Base-by-base conservation (phyloP, 2,329 filamentous ascomycete genomes). In the Colletotrichum viniferum region DNA sequence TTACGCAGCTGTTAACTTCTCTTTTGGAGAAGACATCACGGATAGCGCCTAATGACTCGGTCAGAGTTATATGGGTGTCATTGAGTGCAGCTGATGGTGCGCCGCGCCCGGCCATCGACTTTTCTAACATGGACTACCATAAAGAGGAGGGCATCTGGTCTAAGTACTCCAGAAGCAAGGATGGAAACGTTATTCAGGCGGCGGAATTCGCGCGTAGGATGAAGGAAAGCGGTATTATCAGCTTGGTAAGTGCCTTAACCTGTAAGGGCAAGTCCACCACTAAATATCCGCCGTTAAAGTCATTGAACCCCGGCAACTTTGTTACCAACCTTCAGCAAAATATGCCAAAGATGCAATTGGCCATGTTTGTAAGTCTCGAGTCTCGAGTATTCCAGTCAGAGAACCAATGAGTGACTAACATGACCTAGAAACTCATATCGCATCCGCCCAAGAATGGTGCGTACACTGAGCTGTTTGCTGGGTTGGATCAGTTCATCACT, bases 241-340 rank as follows among this genome's bases (percentile, higher is more conserved):
- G 38, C 3, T n/a, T 43, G 38, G 38, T n/a, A n/a, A 43, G 3
- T 43, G 1, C 38, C 18, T 1, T 1, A n/a, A 12, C 38, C 3
- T 0, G 3, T 0, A 43, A 0, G 0, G 0, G 18, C 18, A 3
- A 6, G 38, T 5, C 6, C 9, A 6, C 4, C 3, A n/a, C 38
- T 43, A 1, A 43, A 0, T 0, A 43, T 2, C 3, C 9, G 6
- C 18, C 12, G 2, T 12, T 12, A 9, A 4, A 43, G 38, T 12
- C 38, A 6, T 5, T 43, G 1, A 43, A 43, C 38, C 38, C 38
- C 1, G 38, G 38, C 38, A 43, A 43, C 9, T 43, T 43, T n/a
- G 18, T 43, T n/a, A 43, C 38, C 9, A 43, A 43, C 38, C 18
- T 43, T 0, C 38, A 43, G 38, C 38, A 43, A 6, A 43, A 43